phyloP scores from a whole-genome alignment of 805 yeast species.

The Tetrapisispora namnaoensis region DNA sequence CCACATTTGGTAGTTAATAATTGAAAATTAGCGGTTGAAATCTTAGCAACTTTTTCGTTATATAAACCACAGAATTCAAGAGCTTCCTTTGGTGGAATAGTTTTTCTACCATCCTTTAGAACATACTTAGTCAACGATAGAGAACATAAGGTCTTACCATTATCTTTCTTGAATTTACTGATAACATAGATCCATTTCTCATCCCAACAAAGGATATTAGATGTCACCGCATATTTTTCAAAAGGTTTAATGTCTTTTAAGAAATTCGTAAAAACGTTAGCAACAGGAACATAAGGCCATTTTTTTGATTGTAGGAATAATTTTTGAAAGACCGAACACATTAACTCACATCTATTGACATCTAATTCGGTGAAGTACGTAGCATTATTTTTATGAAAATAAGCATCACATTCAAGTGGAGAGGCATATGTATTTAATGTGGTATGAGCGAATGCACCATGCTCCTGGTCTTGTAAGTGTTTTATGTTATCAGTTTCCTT shows the following conservation, averaged over 20 bases:
- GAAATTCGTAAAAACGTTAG: slow-evolving; percentile 57
- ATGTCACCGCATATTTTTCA: slow-evolving; percentile 43
- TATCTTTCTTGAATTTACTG: slow-evolving; percentile 44
- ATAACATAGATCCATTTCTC: slow-evolving; percentile 73
- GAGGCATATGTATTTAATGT: slow-evolving; percentile 49
- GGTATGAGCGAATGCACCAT: slow-evolving; percentile 35
- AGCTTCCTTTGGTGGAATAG: slow-evolving; percentile 57
- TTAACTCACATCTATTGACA: slow-evolving; percentile 57
- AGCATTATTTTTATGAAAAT: slow-evolving; percentile 78
- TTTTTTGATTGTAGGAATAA: slow-evolving; percentile 37
- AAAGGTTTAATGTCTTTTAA: slow-evolving; percentile 66
- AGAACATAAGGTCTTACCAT: slow-evolving; percentile 38
- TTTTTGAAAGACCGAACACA: slow-evolving; percentile 48
- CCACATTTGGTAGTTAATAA: slow-evolving; percentile 19
- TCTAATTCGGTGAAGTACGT: slow-evolving; percentile 80
- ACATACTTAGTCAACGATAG: slow-evolving; percentile 70
- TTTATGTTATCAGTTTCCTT: slow-evolving; percentile 13
- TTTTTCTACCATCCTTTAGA: slow-evolving; percentile 65
- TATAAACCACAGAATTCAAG: slow-evolving; percentile 47
- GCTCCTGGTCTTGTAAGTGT: slow-evolving; percentile 11
- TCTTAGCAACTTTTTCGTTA: slow-evolving; percentile 39
- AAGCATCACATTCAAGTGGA: slow-evolving; percentile 74
- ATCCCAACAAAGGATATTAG: slow-evolving; percentile 73
- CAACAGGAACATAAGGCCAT: slow-evolving; percentile 66
- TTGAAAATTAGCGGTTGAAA: slow-evolving; percentile 33